Base-by-base conservation (phyloP, 345 rosid species). In the Populus davidiana region DNA sequence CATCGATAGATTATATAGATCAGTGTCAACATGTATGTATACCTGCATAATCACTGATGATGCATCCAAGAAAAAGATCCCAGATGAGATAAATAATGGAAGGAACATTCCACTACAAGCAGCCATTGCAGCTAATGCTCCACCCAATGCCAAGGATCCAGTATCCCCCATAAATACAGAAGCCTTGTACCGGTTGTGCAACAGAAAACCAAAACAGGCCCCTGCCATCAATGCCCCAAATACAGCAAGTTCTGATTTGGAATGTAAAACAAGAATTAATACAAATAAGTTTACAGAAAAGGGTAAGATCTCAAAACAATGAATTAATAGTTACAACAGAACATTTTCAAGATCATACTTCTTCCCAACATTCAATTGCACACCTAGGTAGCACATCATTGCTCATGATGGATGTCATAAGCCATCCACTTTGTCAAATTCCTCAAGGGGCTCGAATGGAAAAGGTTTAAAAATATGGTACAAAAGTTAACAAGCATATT, bases 161-260 rank as follows among this genome's bases (percentile, higher is more conserved):
- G 92, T 91, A 54, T 86, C 86, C 67, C 98, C 99, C 96, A 95
- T 92, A 12, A 86, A 86, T 31, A 95, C 85, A 9, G 97, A 90
- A 80, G 98, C 96, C 81, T 85, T 91, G 83, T 95, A 89, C 43
- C 94, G 86, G 49, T 93, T 93, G 84, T 93, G 98, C 80, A 92
- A 78, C 79, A 93, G 91, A 81, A 95, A 95, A 71, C 99, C 98
- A 72, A 91, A 86, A 86, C 97, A 92, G 71, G 97, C 94, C 84
- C 97, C 99, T 4, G 97, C 98, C 99, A 95, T 93, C 5, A 98
- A 88, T 73, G 96, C 88, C 83, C 98, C 99, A 79, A 95, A 95
- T 86, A 93, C 71, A 56, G 94, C 87, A 52, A 95, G 90, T 76
- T 91, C 99, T 95, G 83, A 44, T 81, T 80, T 20, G 74, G 63